phyloP scores from a whole-genome alignment of 345 rosid genomes.

The Rhizophora mangle region DNA sequence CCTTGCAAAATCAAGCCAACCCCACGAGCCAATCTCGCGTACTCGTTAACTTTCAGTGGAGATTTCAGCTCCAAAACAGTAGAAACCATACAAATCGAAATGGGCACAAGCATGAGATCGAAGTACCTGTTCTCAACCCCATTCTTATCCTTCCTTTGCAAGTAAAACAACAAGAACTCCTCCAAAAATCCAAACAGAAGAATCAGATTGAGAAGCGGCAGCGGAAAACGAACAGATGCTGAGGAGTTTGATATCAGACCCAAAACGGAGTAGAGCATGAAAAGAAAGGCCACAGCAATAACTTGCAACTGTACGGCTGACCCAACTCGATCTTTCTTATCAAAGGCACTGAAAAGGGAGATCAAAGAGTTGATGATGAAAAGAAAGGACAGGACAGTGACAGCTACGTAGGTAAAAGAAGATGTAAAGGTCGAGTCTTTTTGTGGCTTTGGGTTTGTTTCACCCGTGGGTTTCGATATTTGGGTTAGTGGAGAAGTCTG shows the following conservation, averaged over 20 bases:
- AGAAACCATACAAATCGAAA: constrained; percentile 54
- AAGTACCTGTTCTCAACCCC: constrained; percentile 55
- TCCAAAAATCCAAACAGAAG: constrained; percentile 75
- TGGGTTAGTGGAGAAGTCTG: constrained; percentile 35
- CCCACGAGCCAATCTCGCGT: constrained; percentile 55
- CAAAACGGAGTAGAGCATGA: constrained; percentile 55
- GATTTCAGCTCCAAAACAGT: constrained; percentile 49
- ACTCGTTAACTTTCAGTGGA: constrained; percentile 13
- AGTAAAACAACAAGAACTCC: constrained; percentile 71
- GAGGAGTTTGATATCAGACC: constrained; percentile 34
- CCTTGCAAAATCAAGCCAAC: constrained; percentile 77
- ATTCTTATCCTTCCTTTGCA: constrained; percentile 64
- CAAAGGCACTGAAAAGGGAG: constrained; percentile 52
- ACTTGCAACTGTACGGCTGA: constrained; percentile 66
- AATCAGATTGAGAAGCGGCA: constrained; percentile 44
- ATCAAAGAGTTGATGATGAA: constrained; percentile 48
- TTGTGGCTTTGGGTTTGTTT: constrained; percentile 11
- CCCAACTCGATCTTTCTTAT: constrained; percentile 58
- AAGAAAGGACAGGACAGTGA: constrained; percentile 46
- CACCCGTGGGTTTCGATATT: constrained; percentile 9
- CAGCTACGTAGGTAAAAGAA: constrained; percentile 20
- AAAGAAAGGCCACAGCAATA: constrained; percentile 50
- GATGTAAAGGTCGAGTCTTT: constrained; percentile 16
- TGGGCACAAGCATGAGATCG: constrained; percentile 85
- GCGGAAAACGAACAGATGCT: constrained; percentile 31